These are phyloP conservation scores for Blastocystis sp. DNA, from an alignment of 352 stramenopile species.

Conservation along the genomic window DNA sequence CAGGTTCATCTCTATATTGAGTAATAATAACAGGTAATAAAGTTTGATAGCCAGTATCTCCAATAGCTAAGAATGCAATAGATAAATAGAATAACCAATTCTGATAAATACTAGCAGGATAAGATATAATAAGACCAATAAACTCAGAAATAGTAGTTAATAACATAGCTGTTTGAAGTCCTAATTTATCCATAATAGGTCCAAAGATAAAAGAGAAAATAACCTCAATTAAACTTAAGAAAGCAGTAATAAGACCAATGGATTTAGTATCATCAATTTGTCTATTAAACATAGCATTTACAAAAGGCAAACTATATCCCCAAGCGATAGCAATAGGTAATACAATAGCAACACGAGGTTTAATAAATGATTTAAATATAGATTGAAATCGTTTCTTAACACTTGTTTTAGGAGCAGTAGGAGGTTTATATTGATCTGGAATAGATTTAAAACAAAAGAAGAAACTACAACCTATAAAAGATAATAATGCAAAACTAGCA, in stretches of 20 bases:
- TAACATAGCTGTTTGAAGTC: slow-evolving; percentile 1
- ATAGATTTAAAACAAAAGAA: slow-evolving; percentile 23
- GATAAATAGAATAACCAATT: slow-evolving; percentile 13
- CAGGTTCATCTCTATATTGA: slow-evolving; percentile 27
- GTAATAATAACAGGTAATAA: slow-evolving; percentile 16
- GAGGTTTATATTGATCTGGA: slow-evolving; percentile 7
- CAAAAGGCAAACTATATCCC: slow-evolving; percentile 32
- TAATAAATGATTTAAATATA: no score
- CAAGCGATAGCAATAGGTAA: no score
- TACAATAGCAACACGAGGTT: no score
- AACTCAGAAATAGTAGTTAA: slow-evolving; percentile 14
- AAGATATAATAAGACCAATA: slow-evolving; percentile 10
- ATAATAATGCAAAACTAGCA: slow-evolving; percentile 1
- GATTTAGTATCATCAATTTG: slow-evolving; percentile 20
- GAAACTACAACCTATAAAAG: slow-evolving; percentile 17
- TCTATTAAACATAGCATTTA: slow-evolving; percentile 21
- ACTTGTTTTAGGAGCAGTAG: slow-evolving; percentile 15
- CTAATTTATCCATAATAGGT: slow-evolving; percentile 15
- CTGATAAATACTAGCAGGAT: slow-evolving; percentile 15
- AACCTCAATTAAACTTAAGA: slow-evolving; percentile 35
- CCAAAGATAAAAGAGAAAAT: slow-evolving; percentile 18
- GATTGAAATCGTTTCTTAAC: slow-evolving; percentile 36
- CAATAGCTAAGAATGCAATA: slow-evolving; percentile 26
- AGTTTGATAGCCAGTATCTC: slow-evolving; percentile 18
- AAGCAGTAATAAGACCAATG: slow-evolving; percentile 27